These are phyloP conservation scores for Lactifluus subvellereus DNA, from an alignment of 768 basidiomycete genomes.

Conservation along the genomic window DNA sequence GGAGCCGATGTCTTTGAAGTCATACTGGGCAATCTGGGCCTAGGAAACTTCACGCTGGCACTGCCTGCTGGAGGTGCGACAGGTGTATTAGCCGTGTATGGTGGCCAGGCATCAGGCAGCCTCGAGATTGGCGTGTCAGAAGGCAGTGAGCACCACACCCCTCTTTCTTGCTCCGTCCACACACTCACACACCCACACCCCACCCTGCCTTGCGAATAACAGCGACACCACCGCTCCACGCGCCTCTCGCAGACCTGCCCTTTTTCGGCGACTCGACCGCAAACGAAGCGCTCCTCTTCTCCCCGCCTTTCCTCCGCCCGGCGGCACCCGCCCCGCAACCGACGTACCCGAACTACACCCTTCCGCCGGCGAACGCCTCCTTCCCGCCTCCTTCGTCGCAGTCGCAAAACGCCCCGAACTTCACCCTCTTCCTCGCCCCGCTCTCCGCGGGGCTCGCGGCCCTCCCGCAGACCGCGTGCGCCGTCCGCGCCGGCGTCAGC, in stretches of 20 bases:
- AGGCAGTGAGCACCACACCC: neutral
- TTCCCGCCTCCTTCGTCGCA: conserved; percentile 40
- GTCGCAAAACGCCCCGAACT: conserved; percentile 36
- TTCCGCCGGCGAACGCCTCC: conserved; percentile 52
- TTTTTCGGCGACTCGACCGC: conserved; percentile 70
- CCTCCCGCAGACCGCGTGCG: conserved; percentile 55
- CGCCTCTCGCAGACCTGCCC: conserved; percentile 39
- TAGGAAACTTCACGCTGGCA: conserved; percentile 46
- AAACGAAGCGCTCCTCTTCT: conserved; percentile 69
- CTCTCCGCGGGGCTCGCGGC: conserved; percentile 39
- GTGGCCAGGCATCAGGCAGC: conserved; percentile 33
- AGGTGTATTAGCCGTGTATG: conserved; percentile 47
- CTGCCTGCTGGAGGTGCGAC: conserved; percentile 34
- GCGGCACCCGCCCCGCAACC: conserved; percentile 32
- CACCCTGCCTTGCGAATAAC: too few relatives aligned
- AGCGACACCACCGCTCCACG: conserved; percentile 38
- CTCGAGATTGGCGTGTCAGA: conserved; percentile 58
- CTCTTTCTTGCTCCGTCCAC: neutral
- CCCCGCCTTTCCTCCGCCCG: conserved; percentile 44
- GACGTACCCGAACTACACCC: conserved; percentile 69
- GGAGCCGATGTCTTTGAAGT: conserved; percentile 46
- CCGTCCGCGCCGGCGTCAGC: conserved; percentile 34
- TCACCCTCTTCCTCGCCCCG: conserved; percentile 50
- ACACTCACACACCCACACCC: neutral
- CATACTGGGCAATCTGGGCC: conserved; percentile 37